Conservation (phyloP, 176 grass and related monocot species). For the Aegilops tauschii region DNA sequence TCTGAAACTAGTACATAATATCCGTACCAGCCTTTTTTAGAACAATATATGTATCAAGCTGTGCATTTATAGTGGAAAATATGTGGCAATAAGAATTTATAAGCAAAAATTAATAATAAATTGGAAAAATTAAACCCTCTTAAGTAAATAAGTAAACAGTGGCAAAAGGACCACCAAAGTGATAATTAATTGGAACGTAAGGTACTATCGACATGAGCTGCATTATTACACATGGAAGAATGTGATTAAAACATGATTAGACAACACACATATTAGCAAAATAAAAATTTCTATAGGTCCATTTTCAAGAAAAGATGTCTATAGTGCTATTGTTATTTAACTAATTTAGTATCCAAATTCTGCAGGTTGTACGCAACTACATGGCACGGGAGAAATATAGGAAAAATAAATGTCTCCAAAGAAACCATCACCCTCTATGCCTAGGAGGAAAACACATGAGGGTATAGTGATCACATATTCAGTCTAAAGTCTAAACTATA, state of each 20-base stretch:
- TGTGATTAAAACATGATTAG: background rate
- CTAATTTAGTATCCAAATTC: background rate
- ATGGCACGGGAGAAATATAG: background rate
- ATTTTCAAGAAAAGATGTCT: background rate
- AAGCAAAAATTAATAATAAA: background rate
- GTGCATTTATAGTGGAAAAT: background rate
- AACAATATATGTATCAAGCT: too few relatives aligned
- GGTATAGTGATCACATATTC: constrained; percentile 15
- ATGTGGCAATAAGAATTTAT: background rate
- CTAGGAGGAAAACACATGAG: background rate
- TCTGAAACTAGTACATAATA: background rate
- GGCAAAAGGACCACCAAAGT: too few relatives aligned
- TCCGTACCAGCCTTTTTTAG: background rate
- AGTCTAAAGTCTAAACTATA: constrained; percentile 25
- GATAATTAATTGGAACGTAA: too few relatives aligned
- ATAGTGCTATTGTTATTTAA: background rate
- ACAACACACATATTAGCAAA: too few relatives aligned
- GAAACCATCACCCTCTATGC: too few relatives aligned
- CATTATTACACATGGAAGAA: background rate
- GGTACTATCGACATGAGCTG: background rate
- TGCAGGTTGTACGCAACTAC: background rate
- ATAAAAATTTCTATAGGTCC: too few relatives aligned
- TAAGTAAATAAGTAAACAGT: background rate
- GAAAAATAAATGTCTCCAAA: too few relatives aligned
- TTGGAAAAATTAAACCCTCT: background rate